Evolutionary conservation across 345 rosid genomes (phyloP).

Genomic region (Murraya koenigii): DNA sequence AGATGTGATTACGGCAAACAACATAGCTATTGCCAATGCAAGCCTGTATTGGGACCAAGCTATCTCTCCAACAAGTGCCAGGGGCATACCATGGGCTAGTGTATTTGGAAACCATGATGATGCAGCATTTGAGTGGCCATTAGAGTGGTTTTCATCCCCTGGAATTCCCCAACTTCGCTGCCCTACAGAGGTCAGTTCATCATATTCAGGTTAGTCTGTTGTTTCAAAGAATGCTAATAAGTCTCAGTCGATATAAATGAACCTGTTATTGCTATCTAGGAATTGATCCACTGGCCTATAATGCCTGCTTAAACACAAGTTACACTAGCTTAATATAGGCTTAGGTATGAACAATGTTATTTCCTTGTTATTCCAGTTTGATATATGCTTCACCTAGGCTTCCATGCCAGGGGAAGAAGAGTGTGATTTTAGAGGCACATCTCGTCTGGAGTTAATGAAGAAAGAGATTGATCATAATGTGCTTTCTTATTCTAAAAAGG

Average conservation of each 20-base stretch:
- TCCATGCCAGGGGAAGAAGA: slow-evolving; percentile 29
- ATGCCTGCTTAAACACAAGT: background rate
- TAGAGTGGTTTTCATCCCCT: slow-evolving; percentile 73
- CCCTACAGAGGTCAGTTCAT: slow-evolving; percentile 31
- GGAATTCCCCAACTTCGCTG: slow-evolving; percentile 69
- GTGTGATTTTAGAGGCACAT: slow-evolving; percentile 57
- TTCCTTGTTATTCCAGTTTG: background rate
- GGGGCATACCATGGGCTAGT: slow-evolving; percentile 74
- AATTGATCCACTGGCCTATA: background rate
- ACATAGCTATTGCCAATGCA: slow-evolving; percentile 65
- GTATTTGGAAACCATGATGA: slow-evolving; percentile 92
- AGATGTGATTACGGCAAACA: slow-evolving; percentile 83
- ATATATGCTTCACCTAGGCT: slow-evolving; percentile 9
- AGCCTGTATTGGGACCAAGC: slow-evolving; percentile 83
- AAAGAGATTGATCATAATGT: slow-evolving; percentile 45
- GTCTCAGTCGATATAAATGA: too few relatives aligned
- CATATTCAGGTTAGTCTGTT: slow-evolving; percentile 29
- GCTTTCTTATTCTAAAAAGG: slow-evolving; percentile 46
- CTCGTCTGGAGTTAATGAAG: slow-evolving; percentile 52
- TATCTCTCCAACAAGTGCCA: slow-evolving; percentile 60
- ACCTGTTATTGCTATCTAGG: background rate
- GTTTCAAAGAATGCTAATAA: background rate
- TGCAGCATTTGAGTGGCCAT: slow-evolving; percentile 73
- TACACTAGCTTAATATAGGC: background rate
- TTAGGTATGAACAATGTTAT: background rate